Evolutionary conservation across 768 basidiomycete genomes (phyloP).

Genomic region (Coprinopsis cinerea): DNA sequence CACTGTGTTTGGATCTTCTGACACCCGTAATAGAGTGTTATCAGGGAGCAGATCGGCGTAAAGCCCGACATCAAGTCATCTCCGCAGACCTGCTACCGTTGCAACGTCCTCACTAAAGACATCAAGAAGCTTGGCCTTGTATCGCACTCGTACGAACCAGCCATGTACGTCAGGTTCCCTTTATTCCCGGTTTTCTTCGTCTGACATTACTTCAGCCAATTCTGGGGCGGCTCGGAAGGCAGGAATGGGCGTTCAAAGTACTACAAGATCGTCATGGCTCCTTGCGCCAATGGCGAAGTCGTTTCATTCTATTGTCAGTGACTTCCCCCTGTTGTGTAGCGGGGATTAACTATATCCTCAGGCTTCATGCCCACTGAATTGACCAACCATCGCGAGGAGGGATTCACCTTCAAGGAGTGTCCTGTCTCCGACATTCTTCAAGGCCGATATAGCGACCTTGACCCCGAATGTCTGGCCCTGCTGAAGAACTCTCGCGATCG

Average conservation of each 20-base stretch:
- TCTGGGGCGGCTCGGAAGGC: constrained; percentile 26
- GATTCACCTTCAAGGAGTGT: constrained; percentile 25
- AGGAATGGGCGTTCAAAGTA: constrained; percentile 26
- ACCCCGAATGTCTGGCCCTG: constrained; percentile 24
- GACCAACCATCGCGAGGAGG: constrained; percentile 27
- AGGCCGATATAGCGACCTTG: constrained; percentile 24
- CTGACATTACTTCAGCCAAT: constrained; percentile 18
- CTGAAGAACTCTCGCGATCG: constrained; percentile 24
- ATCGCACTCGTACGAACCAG: constrained; percentile 24
- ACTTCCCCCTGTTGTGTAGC: neutral
- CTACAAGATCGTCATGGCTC: constrained; percentile 30
- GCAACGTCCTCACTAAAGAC: constrained; percentile 23
- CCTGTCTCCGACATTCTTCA: constrained; percentile 24
- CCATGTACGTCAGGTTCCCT: constrained; percentile 18
- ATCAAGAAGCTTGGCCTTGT: constrained; percentile 24
- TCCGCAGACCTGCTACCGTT: constrained; percentile 28
- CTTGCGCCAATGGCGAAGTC: constrained; percentile 24
- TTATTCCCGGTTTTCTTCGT: neutral
- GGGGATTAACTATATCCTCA: constrained; percentile 6
- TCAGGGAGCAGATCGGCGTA: constrained; percentile 21
- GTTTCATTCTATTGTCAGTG: constrained; percentile 26
- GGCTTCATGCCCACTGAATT: constrained; percentile 30
- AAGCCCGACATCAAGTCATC: constrained; percentile 23
- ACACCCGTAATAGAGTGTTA: constrained; percentile 16
- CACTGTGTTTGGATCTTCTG: neutral